phyloP scores from a whole-genome alignment of 208 protist species.

The Leishmania aethiopica region DNA sequence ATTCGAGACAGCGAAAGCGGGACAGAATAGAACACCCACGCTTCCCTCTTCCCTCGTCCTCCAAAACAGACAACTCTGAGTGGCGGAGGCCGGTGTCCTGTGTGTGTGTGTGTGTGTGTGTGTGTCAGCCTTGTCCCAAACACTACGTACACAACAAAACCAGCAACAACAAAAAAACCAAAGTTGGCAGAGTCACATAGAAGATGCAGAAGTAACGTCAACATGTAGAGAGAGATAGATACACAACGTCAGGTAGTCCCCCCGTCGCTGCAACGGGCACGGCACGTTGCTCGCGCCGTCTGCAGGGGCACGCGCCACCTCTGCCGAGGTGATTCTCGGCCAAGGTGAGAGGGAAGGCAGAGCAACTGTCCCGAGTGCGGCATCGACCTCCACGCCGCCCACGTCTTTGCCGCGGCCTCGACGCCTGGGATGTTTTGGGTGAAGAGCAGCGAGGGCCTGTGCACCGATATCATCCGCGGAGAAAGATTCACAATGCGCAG shows the following conservation, averaged over 20 bases:
- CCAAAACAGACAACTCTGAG: not conserved
- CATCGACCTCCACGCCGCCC: conserved; percentile 32
- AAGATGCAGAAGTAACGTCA: not conserved
- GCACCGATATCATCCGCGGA: conserved; percentile 67
- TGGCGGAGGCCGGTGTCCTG: not conserved
- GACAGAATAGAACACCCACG: not conserved
- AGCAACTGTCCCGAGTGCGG: not conserved
- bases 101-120: not conserved
- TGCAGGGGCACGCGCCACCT: not conserved
- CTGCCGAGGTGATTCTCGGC: not conserved
- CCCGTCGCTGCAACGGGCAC: not conserved
- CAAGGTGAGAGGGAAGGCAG: conserved; percentile 2
- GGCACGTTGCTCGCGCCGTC: not conserved
- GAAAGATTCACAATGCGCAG: conserved; percentile 80
- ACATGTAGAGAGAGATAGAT: not conserved
- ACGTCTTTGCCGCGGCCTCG: conserved; percentile 23
- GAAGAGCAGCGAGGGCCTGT: conserved; percentile 68
- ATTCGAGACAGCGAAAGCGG: not conserved
- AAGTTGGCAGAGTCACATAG: not conserved
- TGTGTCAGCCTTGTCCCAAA: not conserved
- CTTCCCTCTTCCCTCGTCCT: not conserved
- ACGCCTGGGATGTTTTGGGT: conserved; percentile 35
- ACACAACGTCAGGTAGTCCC: not conserved
- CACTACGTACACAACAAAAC: not conserved
- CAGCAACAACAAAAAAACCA: not conserved